Conservation (phyloP, 2,329 filamentous ascomycete species). For the Alternaria sp. region DNA sequence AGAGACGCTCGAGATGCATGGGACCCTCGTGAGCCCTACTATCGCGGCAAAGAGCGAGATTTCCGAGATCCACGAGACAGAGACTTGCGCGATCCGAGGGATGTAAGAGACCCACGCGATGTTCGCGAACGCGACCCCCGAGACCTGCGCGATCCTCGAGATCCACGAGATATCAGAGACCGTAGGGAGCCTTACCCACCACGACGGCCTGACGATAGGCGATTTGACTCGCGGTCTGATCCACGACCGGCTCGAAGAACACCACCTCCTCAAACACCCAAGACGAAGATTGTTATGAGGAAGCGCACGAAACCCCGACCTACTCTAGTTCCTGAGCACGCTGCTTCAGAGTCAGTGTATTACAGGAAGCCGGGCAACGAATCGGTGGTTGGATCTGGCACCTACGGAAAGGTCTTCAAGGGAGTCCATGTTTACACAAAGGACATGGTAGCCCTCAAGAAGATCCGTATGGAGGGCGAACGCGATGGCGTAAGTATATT, state of each 20-base stretch:
- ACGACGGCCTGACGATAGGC: constrained; percentile 39
- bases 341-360: constrained; percentile 86
- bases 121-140: constrained; percentile 33
- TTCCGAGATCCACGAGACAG: constrained; percentile 34
- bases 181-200: constrained; percentile 42
- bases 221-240: constrained; percentile 36
- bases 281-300: constrained; percentile 68
- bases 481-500: constrained; percentile 69
- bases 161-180: constrained; percentile 38
- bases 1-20: constrained; percentile 32
- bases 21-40: constrained; percentile 30
- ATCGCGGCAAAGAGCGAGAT: constrained; percentile 29
- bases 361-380: constrained; percentile 97
- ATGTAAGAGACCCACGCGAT: constrained; percentile 29
- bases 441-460: constrained; percentile 82
- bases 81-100: constrained; percentile 34
- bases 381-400: constrained; percentile 93
- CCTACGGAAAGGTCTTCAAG: constrained; percentile 95
- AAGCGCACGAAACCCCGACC: constrained; percentile 76
- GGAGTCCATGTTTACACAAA: constrained; percentile 92
- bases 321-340: constrained; percentile 73
- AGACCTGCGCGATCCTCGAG: constrained; percentile 26
- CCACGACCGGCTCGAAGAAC: constrained; percentile 46
- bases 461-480: constrained; percentile 93
- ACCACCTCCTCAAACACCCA: constrained; percentile 53